Conservation (phyloP, 176 grass and related monocot genomes). For the Aegilops umbellulata region DNA sequence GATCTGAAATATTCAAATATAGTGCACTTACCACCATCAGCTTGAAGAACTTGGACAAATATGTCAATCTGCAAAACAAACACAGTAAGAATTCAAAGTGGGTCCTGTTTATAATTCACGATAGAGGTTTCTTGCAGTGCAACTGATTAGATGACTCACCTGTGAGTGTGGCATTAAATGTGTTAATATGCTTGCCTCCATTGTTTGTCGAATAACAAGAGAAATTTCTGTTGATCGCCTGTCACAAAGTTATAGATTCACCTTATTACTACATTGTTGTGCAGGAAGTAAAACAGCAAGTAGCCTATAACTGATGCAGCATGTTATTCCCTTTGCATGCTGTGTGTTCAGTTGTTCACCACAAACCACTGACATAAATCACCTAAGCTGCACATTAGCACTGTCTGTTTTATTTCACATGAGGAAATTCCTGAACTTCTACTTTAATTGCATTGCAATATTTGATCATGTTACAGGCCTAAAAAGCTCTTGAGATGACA, state of each 20-base stretch:
- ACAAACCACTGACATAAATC: not conserved
- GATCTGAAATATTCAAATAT: constrained; percentile 19
- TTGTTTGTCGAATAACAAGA: constrained; percentile 92
- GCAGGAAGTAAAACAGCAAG: not conserved
- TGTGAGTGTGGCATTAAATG: constrained; percentile 88
- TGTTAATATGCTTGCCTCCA: constrained; percentile 90
- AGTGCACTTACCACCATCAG: constrained; percentile 71
- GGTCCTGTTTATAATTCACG: not conserved
- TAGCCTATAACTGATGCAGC: not conserved
- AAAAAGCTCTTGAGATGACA: not conserved
- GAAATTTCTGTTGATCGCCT: constrained; percentile 99
- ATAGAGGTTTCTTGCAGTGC: not conserved
- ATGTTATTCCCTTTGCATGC: not conserved
- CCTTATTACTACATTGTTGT: not conserved
- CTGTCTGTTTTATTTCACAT: not conserved
- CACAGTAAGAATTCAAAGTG: constrained; percentile 1
- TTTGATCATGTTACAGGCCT: not conserved
- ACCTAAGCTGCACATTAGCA: not conserved
- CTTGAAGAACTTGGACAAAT: constrained; percentile 99
- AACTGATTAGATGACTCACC: constrained; percentile 33
- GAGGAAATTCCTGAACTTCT: not conserved
- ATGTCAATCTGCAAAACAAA: constrained; percentile 77
- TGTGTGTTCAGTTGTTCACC: not conserved
- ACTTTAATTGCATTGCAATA: not conserved
- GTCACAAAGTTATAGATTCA: constrained; percentile 16